phyloP scores from a whole-genome alignment of 768 basidiomycete genomes.

The Mycena galopus region DNA sequence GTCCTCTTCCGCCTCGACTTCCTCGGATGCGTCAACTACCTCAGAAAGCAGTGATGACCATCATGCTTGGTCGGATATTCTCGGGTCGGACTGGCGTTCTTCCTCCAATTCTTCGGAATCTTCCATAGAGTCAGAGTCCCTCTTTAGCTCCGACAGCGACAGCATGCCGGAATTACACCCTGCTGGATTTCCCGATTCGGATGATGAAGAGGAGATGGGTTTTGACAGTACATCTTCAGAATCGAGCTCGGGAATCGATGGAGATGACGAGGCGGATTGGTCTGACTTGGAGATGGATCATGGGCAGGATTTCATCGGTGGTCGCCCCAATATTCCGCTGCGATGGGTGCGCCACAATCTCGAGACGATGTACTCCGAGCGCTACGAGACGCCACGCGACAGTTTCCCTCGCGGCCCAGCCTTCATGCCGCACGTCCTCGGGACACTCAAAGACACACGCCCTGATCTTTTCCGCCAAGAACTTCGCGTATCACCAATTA shows the following conservation, averaged over 20 bases:
- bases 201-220: neutral
- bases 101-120: neutral
- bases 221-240: too few relatives aligned
- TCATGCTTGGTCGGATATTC: too few relatives aligned
- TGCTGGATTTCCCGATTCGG: neutral
- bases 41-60: neutral
- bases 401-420: conserved; percentile 28
- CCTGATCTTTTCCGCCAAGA: conserved; percentile 22
- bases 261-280: neutral
- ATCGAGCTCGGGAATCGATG: too few relatives aligned
- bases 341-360: conserved; percentile 19
- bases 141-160: neutral
- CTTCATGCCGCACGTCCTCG: conserved; percentile 23
- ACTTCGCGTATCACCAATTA: too few relatives aligned
- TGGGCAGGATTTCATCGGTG: neutral
- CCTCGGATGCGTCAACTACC: too few relatives aligned
- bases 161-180: conserved; percentile 13
- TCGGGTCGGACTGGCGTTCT: conserved; percentile 10
- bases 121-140: too few relatives aligned
- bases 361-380: conserved; percentile 33
- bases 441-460: neutral
- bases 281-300: neutral
- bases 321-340: neutral
- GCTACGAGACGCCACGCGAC: conserved; percentile 32
- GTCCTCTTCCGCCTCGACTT: too few relatives aligned